Conservation (phyloP, 441 rosid species). For the Adansonia gregorii region DNA sequence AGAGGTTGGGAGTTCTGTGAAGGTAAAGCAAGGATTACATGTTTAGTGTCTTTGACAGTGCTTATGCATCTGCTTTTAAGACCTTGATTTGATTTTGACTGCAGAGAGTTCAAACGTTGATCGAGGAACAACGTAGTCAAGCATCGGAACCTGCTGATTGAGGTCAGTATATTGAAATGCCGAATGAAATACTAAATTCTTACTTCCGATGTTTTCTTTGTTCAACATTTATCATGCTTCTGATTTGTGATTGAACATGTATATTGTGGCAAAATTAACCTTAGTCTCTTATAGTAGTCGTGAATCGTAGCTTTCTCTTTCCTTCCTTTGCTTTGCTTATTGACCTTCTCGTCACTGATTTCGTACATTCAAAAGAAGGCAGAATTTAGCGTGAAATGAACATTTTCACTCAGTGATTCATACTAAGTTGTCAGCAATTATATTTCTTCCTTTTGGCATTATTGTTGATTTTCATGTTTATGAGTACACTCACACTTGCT, state of each 20-base stretch:
- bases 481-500: not conserved
- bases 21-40: too few species aligned
- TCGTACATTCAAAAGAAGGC: not conserved
- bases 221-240: not conserved
- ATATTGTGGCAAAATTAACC: not conserved
- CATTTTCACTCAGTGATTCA: constrained; percentile 15
- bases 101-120: constrained; percentile 70
- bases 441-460: not conserved
- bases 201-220: constrained; percentile 14
- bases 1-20: too few species aligned
- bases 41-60: not conserved
- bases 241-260: not conserved
- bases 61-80: constrained; percentile 18
- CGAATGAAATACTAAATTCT: constrained; percentile 6
- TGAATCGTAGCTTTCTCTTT: not conserved
- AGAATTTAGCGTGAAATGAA: not conserved
- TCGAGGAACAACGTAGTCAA: constrained; percentile 53
- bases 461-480: not conserved
- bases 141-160: constrained; percentile 39
- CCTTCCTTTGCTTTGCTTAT: not conserved
- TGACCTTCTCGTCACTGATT: not conserved
- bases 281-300: not conserved
- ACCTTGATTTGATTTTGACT: constrained; percentile 18
- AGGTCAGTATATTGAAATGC: constrained; percentile 37
- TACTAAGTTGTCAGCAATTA: not conserved